Base-by-base conservation (phyloP, 1,284 basidiomycete genomes). In the Paramarasmius palmivorus region DNA sequence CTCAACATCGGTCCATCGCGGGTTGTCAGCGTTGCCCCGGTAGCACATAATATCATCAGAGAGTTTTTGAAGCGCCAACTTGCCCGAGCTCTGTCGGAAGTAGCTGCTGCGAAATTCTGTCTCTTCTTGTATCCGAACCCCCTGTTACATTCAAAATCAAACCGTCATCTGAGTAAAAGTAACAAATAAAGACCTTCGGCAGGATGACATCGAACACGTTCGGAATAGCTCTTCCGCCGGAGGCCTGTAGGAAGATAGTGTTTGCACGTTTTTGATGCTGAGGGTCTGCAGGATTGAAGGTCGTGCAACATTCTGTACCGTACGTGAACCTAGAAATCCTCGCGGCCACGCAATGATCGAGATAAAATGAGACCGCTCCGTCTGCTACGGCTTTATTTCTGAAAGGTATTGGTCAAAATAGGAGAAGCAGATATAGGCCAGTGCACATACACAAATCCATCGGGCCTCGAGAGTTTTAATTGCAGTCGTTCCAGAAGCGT, bases 321-420 rank as follows among this genome's bases (percentile, higher is more conserved):
- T 81, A 81, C 0, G 75, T 71, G 29, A 68, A 60, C 58, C 68
- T 76, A 1, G 81, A 67, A 14, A 81, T 69, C 12, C 81, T 66
- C 0, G 72, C 70, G 7, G 74, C 68, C 9, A 83, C 80, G 17
- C 71, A 71, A 52, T 75, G 78, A 56, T 83, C 76, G 26, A 82
- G 55, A 52, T 75, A 77, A 57, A 74, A 83, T 0, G 77, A 81
- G 19, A 83, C 68, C 0, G 77, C 79, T 2, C 82, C 81, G 41
- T 83, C 77, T 0, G 81, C 74, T 0, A 83, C 82, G 1, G 79
- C 81, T 55, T 83, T 83, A 57, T 79, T 82, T 35, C 81, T 82
- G 49, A 49, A 49, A 42, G 53, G 10, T 6, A 36, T 6, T 3
- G 29, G 4, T 36, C 26, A 29, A 34, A 6, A 52, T 25, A 15